Percentiles rank a stretch among this genome's conserved stretches.
Evolutionary conservation across 768 basidiomycete genomes (phyloP).

Genomic region (Symmetrospora coprosmae): DNA sequence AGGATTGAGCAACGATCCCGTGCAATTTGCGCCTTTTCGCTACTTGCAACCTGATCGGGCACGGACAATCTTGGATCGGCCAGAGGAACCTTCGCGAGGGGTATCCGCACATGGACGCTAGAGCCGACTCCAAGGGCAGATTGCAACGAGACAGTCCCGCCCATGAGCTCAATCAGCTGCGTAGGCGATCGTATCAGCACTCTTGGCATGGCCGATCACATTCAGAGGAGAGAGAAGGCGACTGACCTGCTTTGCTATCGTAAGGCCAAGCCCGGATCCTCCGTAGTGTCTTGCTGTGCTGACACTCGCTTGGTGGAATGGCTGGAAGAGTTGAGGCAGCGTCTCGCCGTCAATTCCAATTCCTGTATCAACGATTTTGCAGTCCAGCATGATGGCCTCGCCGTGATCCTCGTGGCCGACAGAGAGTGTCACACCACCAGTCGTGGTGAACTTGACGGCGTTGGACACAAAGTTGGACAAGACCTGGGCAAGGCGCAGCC

Average conservation of each 20-base stretch:
- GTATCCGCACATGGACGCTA: slow-evolving; percentile 9
- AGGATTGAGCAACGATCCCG: no score
- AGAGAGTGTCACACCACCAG: slow-evolving; percentile 20
- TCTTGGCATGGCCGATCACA: no score
- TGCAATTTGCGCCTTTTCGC: no score
- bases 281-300: slow-evolving; percentile 81
- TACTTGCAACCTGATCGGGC: no score
- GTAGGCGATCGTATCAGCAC: no score
- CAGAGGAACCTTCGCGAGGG: neutral
- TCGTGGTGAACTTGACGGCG: slow-evolving; percentile 82
- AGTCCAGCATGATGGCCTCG: slow-evolving; percentile 63
- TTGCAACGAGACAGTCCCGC: slow-evolving; percentile 21
- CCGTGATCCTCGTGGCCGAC: slow-evolving; percentile 42
- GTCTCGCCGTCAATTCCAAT: slow-evolving; percentile 96
- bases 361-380: slow-evolving; percentile 91
- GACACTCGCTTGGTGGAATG: slow-evolving; percentile 94
- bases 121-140: slow-evolving; percentile 27
- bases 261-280: slow-evolving; percentile 84
- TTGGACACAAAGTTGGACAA: slow-evolving; percentile 66
- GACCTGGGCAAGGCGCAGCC: slow-evolving; percentile 58
- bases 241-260: slow-evolving; percentile 44
- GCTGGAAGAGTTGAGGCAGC: slow-evolving; percentile 88
- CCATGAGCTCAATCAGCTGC: slow-evolving; percentile 29
- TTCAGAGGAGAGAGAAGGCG: neutral
- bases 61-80: no score